phyloP scores from a whole-genome alignment of 441 rosid genomes.

The Gossypium aridum region DNA sequence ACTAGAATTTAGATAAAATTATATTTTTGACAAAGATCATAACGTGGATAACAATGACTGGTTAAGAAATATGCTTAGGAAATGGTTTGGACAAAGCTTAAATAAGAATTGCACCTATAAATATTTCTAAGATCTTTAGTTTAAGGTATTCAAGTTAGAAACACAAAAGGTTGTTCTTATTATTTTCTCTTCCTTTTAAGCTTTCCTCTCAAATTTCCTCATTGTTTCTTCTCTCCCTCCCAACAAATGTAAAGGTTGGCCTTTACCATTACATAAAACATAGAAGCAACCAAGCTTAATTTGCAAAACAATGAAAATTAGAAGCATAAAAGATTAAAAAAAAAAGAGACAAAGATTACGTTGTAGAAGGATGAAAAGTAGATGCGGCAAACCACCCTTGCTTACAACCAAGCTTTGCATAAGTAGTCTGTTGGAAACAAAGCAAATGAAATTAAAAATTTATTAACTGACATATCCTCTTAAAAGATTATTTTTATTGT shows the following conservation, averaged over 20 bases:
- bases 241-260: neutral
- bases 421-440: constrained; percentile 50
- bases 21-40: too few species aligned
- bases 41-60: too few species aligned
- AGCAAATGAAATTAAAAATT: neutral
- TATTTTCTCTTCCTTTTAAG: too few species aligned
- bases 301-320: constrained; percentile 55
- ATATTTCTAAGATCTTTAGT: too few species aligned
- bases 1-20: too few species aligned
- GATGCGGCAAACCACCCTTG: constrained; percentile 93
- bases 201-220: too few species aligned
- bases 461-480: neutral
- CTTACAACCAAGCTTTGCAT: constrained; percentile 82
- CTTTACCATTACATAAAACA: neutral
- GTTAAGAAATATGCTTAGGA: too few species aligned
- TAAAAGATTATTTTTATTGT: neutral
- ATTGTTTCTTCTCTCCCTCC: too few species aligned
- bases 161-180: too few species aligned
- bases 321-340: constrained; percentile 28
- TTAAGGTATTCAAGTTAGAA: too few species aligned
- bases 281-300: constrained; percentile 29
- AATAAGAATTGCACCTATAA: too few species aligned
- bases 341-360: constrained; percentile 28
- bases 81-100: too few species aligned
- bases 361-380: constrained; percentile 58